phyloP scores from a whole-genome alignment of 1,284 basidiomycete species.

The Tremellales sp. region DNA sequence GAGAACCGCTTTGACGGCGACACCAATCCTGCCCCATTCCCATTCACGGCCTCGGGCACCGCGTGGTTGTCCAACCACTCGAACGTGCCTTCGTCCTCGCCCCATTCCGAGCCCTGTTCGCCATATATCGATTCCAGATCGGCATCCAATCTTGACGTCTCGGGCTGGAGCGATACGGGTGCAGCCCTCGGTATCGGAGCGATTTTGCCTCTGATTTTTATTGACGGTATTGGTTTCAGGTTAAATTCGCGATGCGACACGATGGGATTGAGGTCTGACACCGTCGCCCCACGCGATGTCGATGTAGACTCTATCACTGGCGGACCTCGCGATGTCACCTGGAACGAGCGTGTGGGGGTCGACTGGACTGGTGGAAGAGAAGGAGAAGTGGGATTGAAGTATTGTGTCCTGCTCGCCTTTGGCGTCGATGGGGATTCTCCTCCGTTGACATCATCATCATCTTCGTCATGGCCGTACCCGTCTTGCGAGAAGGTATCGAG shows the following conservation, averaged over 20 bases:
- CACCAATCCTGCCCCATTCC: constrained; percentile 10
- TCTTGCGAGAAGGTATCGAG: constrained; percentile 15
- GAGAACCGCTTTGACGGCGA: constrained; percentile 23
- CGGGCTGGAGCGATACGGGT: constrained; percentile 11
- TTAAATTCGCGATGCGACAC: neutral
- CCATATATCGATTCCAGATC: constrained; percentile 39
- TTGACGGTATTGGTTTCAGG: neutral
- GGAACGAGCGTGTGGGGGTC: constrained; percentile 1
- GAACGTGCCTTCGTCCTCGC: constrained; percentile 41
- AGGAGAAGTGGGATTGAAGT: neutral
- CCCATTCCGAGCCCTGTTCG: constrained; percentile 46
- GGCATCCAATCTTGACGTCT: constrained; percentile 12
- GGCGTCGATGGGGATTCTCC: constrained; percentile 24
- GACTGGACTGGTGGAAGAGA: neutral
- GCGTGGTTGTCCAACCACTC: constrained; percentile 43
- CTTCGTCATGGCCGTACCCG: constrained; percentile 9
- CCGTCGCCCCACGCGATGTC: neutral
- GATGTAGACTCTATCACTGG: neutral
- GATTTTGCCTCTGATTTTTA: constrained; percentile 5
- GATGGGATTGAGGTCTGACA: neutral
- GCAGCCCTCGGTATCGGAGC: constrained; percentile 7
- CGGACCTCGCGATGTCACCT: neutral
- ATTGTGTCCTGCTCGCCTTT: constrained; percentile 11
- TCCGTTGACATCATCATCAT: constrained; percentile 4
- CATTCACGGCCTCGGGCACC: constrained; percentile 30